Evolutionary conservation across 2,329 filamentous ascomycete species (phyloP), one percentile per base, ranked within the genome.

Genomic region (Grosmannia clavigera): DNA sequence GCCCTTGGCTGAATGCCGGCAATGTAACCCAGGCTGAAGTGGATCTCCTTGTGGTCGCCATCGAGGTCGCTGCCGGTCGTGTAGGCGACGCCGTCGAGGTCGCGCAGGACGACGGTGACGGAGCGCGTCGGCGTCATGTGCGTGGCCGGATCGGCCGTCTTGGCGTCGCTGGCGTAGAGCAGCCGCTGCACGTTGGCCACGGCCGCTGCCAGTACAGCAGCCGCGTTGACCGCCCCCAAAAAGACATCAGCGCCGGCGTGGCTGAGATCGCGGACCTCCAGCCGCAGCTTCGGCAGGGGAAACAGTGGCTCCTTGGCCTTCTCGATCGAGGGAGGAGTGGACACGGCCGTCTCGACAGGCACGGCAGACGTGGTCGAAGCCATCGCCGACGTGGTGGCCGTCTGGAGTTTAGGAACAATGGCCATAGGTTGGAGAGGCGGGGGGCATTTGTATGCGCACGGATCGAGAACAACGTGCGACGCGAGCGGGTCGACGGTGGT

Each of bases 21-120:
- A 65, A 96, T 84, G 75, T 96, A 96, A 55, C 79, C 75, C 1
- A 92, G 82, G 19, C 84, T 91, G 72, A 97, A 80, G 73, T 96
- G 90, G 64, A 96, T 94, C 71, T 96, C 91, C 70, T 96, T 96
- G 77, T 96, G 90, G 68, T 94, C 88, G 63, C 78, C 66, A 72
- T 96, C 92, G 12, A 95, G 79, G 48, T 91, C 86, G 11, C 77
- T 81, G 64, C 90, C 88, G 25, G 83, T 90, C 1, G 92, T 96
- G 75, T 96, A 95, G 25, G 92, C 92, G 5, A 97, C 89, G 57
- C 92, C 92, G 55, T 75, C 77, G 82, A 95, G 91, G 65, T 84
- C 78, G 35, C 88, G 83, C 5, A 97, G 77, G 62, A 96, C 79
- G 43, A 97, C 74, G 0, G 92, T 96, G 22, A 97, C 84, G 58